Evolutionary conservation across 2,329 filamentous ascomycete species (phyloP).

Genomic region (Arthrinium phaeospermum): DNA sequence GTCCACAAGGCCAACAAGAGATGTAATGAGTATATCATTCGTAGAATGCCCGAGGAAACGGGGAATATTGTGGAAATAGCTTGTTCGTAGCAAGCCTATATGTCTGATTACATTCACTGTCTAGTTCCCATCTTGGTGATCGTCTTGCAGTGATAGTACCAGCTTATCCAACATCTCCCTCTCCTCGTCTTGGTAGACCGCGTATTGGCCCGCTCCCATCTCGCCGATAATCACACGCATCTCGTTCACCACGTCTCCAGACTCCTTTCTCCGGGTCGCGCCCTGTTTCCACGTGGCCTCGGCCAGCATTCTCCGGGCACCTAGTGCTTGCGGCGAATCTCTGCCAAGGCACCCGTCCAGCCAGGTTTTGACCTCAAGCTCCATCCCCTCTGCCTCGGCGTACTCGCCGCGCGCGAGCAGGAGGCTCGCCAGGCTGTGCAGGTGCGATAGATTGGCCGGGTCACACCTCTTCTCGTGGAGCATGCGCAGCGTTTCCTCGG

Average conservation of each 20-base stretch:
- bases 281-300: conserved; percentile 24
- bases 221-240: conserved; percentile 18
- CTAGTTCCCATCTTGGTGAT: neutral
- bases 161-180: conserved; percentile 18
- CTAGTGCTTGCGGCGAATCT: conserved; percentile 69
- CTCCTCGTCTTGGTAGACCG: conserved; percentile 26
- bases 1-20: no score
- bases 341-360: conserved; percentile 86
- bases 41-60: no score
- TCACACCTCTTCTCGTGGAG: conserved; percentile 19
- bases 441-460: conserved; percentile 23
- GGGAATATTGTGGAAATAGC: no score
- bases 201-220: conserved; percentile 22
- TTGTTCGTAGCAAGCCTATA: no score
- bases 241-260: conserved; percentile 21
- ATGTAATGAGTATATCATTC: no score
- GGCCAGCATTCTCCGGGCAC: conserved; percentile 69
- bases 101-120: neutral
- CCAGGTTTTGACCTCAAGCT: conserved; percentile 10
- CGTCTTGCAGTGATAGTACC: neutral
- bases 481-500: conserved; percentile 23
- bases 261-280: conserved; percentile 16
- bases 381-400: conserved; percentile 19
- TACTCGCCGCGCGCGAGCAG: conserved; percentile 22
- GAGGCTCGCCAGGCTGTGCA: conserved; percentile 22